Evolutionary conservation across 441 rosid species (phyloP).

Genomic region (Pelargonium citronellum): DNA sequence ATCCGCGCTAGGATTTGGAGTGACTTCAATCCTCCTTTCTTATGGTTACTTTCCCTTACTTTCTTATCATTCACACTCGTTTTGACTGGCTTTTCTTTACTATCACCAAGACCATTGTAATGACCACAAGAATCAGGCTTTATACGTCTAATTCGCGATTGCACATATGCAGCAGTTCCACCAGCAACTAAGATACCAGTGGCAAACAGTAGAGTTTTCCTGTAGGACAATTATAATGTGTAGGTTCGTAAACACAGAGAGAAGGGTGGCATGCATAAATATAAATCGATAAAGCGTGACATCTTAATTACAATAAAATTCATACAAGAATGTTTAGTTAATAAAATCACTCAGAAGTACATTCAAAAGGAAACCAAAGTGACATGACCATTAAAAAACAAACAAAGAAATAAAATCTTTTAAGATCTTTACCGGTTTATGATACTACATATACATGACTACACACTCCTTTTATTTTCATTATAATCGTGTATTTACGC

Average conservation of each 20-base stretch:
- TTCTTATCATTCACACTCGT: constrained; percentile 29
- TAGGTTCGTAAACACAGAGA: constrained; percentile 5
- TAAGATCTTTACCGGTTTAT: neutral
- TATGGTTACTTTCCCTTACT: constrained; percentile 36
- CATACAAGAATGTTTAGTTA: neutral
- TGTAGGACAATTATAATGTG: constrained; percentile 25
- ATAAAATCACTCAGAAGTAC: neutral
- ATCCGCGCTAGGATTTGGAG: constrained; percentile 69
- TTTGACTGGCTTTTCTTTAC: constrained; percentile 36
- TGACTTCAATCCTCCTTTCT: constrained; percentile 75
- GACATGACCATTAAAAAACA: too few species aligned
- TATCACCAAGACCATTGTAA: constrained; percentile 47
- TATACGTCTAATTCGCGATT: constrained; percentile 43
- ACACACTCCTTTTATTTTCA: neutral
- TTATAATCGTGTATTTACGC: neutral
- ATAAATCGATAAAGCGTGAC: neutral
- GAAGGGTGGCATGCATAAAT: neutral
- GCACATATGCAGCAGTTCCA: constrained; percentile 75
- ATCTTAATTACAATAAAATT: neutral
- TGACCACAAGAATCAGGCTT: constrained; percentile 36
- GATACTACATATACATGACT: neutral
- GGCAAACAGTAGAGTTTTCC: constrained; percentile 79
- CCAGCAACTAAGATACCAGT: constrained; percentile 80
- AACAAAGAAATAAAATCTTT: neutral
- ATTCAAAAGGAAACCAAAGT: too few species aligned